Conservation (phyloP, 139 green algal species). For the Haematococcus sp. region DNA sequence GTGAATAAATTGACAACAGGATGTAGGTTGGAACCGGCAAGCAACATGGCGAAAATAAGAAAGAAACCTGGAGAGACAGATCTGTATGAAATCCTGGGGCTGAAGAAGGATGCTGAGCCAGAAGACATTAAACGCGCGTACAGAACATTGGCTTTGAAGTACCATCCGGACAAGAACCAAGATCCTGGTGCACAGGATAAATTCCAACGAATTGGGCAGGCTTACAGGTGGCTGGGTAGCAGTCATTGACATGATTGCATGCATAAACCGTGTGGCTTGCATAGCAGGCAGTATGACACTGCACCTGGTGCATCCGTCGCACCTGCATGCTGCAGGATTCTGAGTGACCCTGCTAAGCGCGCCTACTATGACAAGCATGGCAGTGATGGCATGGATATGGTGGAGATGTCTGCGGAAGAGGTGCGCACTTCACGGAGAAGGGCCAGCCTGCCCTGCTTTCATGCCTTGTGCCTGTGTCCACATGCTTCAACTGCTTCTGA, state of each 20-base stretch:
- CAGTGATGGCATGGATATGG: constrained; percentile 13
- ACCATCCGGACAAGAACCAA: constrained; percentile 57
- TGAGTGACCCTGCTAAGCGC: constrained; percentile 37
- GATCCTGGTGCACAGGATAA: constrained; percentile 24
- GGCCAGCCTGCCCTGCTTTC: too few species aligned
- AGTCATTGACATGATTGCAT: too few species aligned
- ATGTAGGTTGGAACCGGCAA: too few species aligned
- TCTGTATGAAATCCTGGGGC: constrained; percentile 6
- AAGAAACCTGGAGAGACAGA: not conserved
- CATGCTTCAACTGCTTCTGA: too few species aligned
- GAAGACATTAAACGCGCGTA: constrained; percentile 41
- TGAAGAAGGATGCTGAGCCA: not conserved
- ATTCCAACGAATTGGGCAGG: constrained; percentile 43
- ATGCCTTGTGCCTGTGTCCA: too few species aligned
- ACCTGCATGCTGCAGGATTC: constrained; percentile 2
- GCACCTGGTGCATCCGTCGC: too few species aligned
- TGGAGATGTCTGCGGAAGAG: constrained; percentile 33
- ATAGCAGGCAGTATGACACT: too few species aligned
- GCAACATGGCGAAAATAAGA: too few species aligned
- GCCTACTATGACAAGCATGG: constrained; percentile 28
- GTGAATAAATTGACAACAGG: too few species aligned
- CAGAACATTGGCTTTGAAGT: constrained; percentile 35
- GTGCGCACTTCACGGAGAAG: too few species aligned
- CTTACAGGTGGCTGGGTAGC: constrained; percentile 40
- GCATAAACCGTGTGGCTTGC: too few species aligned